Evolutionary conservation across 1,139 yeast genomes (phyloP), one percentile per base, ranked within the genome.

Genomic region (Saccharomyces hybrid): DNA sequence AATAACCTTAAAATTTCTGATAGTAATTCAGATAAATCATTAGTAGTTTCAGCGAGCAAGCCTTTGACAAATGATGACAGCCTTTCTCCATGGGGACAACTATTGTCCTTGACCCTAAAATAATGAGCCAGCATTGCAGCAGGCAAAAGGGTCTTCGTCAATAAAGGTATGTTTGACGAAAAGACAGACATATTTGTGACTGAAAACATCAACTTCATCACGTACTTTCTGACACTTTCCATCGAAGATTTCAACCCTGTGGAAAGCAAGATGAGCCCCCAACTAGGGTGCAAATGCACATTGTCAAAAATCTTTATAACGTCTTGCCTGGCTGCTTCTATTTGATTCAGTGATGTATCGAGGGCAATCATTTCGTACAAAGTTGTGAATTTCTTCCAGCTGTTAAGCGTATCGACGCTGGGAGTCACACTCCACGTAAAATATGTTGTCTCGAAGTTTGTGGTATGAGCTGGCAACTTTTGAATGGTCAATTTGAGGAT

Each of bases 341-440:
- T 83, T 69, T 90, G 97, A 64, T 90, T 91, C 63, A 88, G 73
- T 0, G 96, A 87, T 0, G 96, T 84, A 67, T 90, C 97, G 50
- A 90, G 78, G 1, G 90, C 95, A 46, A 88, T 73, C 51, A 90
- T 86, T 65, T 90, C 96, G 61, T 82, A 86, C 12, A 90, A 72
- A 0, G 96, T 87, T 34, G 82, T 76, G 63, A 76, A 90, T 57
- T 88, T 76, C 50, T 80, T 78, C 96, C 96, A 90, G 49, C 82
- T 81, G 14, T 73, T 74, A 42, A 80, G 63, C 52, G 77, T 75
- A 2, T 63, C 62, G 0, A 65, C 64, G 2, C 63, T 63, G 0
- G 73, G 60, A 0, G 62, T 26, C 0, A 62, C 55, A n/a, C 75
- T 70, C 85, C 90, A 85, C 1, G 61, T 53, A 59, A 87, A 77